Percentiles rank a stretch among this genome's conserved stretches.
phyloP scores from a whole-genome alignment of 305 asterid species.

The Fraxinus platypoda region DNA sequence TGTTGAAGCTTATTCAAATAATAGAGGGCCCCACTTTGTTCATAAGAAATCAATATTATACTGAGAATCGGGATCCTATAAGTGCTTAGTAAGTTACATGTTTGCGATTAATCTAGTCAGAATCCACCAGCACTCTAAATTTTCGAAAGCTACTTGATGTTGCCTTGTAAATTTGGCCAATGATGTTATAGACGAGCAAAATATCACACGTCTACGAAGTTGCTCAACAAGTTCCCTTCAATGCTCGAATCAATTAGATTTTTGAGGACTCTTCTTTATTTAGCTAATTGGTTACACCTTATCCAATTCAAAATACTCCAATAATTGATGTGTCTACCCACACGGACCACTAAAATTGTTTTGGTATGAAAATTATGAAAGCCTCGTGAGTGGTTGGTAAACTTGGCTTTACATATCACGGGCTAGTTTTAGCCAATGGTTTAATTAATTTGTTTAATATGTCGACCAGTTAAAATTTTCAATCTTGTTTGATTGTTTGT shows the following conservation, averaged over 20 bases:
- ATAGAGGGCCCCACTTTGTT: not conserved
- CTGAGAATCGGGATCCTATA: not conserved
- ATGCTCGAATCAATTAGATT: not conserved
- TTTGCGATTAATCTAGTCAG: no score
- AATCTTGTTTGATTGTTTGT: not conserved
- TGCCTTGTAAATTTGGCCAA: not conserved
- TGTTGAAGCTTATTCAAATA: not conserved
- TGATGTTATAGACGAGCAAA: no score
- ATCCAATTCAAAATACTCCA: not conserved
- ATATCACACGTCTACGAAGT: not conserved
- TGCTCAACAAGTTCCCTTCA: not conserved
- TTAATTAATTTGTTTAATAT: not conserved
- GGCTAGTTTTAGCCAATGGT: constrained; percentile 6
- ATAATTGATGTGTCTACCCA: not conserved
- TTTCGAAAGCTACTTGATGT: not conserved
- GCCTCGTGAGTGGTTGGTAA: constrained; percentile 12
- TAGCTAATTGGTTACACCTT: not conserved
- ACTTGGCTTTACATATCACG: constrained; percentile 28
- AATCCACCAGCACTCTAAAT: not conserved
- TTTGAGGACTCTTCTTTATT: not conserved
- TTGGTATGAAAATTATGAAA: not conserved
- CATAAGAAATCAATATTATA: not conserved
- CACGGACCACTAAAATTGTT: not conserved
- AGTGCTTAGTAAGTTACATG: not conserved
- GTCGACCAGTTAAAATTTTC: not conserved